These are phyloP conservation scores for Clonostachys chloroleuca DNA, from an alignment of 2,329 filamentous ascomycete species.

Conservation along the genomic window DNA sequence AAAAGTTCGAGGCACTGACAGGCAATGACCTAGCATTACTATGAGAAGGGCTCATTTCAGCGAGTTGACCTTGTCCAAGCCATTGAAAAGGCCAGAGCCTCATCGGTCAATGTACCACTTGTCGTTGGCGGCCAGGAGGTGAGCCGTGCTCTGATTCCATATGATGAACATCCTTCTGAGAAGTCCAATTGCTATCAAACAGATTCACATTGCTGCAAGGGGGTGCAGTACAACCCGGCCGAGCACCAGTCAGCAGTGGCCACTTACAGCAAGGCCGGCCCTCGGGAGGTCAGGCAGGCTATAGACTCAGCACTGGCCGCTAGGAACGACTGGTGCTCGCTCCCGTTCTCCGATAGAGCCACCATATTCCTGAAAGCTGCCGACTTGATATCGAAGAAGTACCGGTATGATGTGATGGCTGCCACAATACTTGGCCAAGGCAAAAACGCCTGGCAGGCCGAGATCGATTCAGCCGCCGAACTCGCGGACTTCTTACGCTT, in stretches of 20 bases:
- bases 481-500: slow-evolving; percentile 88
- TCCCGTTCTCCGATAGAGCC: slow-evolving; percentile 86
- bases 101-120: too few species aligned
- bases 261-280: slow-evolving; percentile 14
- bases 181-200: too few species aligned
- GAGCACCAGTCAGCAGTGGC: not conserved
- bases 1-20: too few species aligned
- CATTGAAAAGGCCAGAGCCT: too few species aligned
- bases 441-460: slow-evolving; percentile 97
- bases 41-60: too few species aligned
- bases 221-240: not conserved
- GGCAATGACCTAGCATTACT: too few species aligned
- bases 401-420: slow-evolving; percentile 93
- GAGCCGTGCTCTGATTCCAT: too few species aligned
- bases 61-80: too few species aligned
- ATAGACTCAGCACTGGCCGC: slow-evolving; percentile 81
- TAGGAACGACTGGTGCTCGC: slow-evolving; percentile 76
- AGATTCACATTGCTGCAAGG: too few species aligned
- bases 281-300: slow-evolving; percentile 69
- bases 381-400: slow-evolving; percentile 83
- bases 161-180: too few species aligned
- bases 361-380: slow-evolving; percentile 94
- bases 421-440: slow-evolving; percentile 93
- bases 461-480: slow-evolving; percentile 96
- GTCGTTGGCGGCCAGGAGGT: too few species aligned